Conservation (phyloP, 805 yeast genomes). For the Lachancea quebecensis region DNA sequence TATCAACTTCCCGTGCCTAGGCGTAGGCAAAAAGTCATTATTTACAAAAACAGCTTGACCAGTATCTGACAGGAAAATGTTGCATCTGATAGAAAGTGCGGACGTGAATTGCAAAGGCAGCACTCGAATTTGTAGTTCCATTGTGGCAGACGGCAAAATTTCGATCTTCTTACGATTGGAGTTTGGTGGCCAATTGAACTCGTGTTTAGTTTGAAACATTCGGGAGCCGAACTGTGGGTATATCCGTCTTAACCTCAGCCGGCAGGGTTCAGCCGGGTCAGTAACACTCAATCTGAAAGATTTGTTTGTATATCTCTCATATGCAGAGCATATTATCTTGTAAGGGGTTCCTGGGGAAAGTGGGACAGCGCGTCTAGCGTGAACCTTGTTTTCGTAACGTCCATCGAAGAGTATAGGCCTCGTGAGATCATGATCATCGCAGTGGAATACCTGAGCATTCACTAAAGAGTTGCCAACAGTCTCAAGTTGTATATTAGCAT, state of each 20-base stretch:
- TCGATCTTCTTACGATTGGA: constrained; percentile 11
- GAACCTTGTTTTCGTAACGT: constrained; percentile 10
- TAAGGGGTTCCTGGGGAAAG: constrained; percentile 19
- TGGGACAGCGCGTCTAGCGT: constrained; percentile 10
- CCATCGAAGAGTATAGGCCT: constrained; percentile 19
- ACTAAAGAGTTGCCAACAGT: constrained; percentile 10
- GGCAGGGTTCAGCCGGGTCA: not conserved
- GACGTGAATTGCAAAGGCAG: constrained; percentile 9
- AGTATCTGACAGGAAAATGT: constrained; percentile 17
- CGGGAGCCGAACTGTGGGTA: constrained; percentile 20
- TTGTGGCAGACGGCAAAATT: constrained; percentile 5
- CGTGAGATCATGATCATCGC: constrained; percentile 15
- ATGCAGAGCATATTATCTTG: constrained; percentile 19
- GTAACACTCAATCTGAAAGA: constrained; percentile 1
- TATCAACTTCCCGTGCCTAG: constrained; percentile 16
- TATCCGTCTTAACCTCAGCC: constrained; percentile 8
- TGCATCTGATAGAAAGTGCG: constrained; percentile 14
- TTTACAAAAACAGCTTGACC: constrained; percentile 10
- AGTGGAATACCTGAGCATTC: constrained; percentile 20
- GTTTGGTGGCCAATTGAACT: constrained; percentile 9
- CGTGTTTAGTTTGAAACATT: constrained; percentile 13
- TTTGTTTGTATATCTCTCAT: not conserved
- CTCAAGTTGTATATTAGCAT: constrained; percentile 14
- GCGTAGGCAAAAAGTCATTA: constrained; percentile 7
- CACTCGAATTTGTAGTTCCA: constrained; percentile 17